Evolutionary conservation across 2,329 filamentous ascomycete species (phyloP).

Genomic region (Plenodomus lindquistii): DNA sequence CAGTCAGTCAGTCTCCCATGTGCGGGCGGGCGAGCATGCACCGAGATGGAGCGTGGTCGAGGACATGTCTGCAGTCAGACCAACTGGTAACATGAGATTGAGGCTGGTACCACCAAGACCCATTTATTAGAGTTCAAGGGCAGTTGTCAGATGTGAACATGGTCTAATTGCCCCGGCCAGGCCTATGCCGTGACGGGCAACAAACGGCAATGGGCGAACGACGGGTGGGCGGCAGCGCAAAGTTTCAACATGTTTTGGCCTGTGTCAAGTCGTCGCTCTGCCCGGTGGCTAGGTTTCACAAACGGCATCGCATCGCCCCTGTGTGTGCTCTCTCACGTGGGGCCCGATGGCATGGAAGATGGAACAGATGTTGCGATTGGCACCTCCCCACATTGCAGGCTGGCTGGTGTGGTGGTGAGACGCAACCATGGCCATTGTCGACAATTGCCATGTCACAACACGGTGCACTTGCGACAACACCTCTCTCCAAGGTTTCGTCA

Average conservation of each 20-base stretch:
- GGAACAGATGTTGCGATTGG: slow-evolving; percentile 8
- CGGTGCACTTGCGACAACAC: slow-evolving; percentile 10
- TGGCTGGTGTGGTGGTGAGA: too few relatives aligned
- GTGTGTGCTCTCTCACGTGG: slow-evolving; percentile 16
- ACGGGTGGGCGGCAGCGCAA: slow-evolving; percentile 9
- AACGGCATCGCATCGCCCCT: slow-evolving; percentile 16
- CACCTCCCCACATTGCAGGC: slow-evolving; percentile 1
- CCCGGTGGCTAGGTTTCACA: slow-evolving; percentile 15
- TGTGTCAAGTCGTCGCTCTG: slow-evolving; percentile 10
- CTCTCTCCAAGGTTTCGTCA: slow-evolving; percentile 17
- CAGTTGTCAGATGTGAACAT: not conserved
- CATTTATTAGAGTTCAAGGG: not conserved
- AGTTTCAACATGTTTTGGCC: slow-evolving; percentile 11
- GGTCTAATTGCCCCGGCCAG: not conserved
- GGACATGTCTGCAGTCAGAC: slow-evolving; percentile 6
- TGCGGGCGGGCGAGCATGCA: not conserved
- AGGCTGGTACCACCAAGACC: not conserved
- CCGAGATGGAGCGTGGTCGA: slow-evolving; percentile 3
- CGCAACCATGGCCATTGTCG: too few relatives aligned
- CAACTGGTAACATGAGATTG: not conserved
- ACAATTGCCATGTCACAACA: not conserved
- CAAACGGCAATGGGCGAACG: not conserved
- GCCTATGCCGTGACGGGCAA: not conserved
- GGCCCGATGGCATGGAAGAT: slow-evolving; percentile 17
- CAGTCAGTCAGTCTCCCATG: too few relatives aligned